Evolutionary conservation across 345 rosid species (phyloP).

Genomic region (Salix dunnii): DNA sequence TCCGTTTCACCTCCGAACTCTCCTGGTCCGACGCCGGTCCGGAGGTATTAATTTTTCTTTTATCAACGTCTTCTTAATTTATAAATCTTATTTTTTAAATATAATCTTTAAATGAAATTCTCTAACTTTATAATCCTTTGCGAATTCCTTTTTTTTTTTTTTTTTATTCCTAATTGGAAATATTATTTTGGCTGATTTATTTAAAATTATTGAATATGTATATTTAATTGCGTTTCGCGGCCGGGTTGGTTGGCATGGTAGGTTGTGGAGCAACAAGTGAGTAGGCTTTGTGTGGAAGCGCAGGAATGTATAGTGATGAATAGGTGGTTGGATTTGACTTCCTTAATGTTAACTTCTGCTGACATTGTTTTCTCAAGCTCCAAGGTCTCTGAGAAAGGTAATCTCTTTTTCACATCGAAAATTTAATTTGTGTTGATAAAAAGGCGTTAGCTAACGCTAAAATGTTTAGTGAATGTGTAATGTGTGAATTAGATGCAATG

Average conservation of each 20-base stretch:
- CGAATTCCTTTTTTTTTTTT: not conserved
- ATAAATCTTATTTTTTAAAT: not conserved
- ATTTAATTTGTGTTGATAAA: not conserved
- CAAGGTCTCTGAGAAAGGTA: slow-evolving; percentile 95
- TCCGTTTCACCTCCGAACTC: slow-evolving; percentile 85
- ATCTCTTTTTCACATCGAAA: not conserved
- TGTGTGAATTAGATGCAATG: not conserved
- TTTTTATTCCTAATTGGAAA: not conserved
- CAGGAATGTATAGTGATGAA: slow-evolving; percentile 55
- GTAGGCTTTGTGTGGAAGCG: slow-evolving; percentile 74
- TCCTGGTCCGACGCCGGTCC: slow-evolving; percentile 99
- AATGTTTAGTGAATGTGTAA: not conserved
- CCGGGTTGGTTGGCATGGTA: slow-evolving; percentile 15
- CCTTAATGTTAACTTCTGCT: slow-evolving; percentile 85
- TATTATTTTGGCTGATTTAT: not conserved
- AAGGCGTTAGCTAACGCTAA: not conserved
- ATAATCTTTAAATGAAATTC: not conserved
- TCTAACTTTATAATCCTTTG: not conserved
- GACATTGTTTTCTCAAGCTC: slow-evolving; percentile 61
- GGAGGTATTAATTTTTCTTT: slow-evolving; percentile 42
- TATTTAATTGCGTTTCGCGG: not conserved
- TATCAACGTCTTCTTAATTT: not conserved
- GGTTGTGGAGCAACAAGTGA: slow-evolving; percentile 75
- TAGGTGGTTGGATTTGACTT: slow-evolving; percentile 78
- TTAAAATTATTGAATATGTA: not conserved